Evolutionary conservation across 2,329 filamentous ascomycete species (phyloP).

Genomic region (Nemania sp.): DNA sequence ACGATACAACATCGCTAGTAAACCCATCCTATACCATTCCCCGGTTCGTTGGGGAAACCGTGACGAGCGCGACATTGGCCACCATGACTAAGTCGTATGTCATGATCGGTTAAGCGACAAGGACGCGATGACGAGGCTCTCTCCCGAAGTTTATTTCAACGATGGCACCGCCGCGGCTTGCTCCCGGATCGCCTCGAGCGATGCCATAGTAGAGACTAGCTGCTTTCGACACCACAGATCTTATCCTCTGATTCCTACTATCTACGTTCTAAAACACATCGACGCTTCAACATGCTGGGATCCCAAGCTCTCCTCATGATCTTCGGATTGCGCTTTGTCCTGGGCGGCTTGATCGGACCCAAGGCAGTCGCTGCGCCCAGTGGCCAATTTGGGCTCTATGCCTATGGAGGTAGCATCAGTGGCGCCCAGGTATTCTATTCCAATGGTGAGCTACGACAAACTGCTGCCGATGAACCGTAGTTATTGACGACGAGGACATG

Average conservation of each 20-base stretch:
- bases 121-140: background rate
- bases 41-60: conserved; percentile 1
- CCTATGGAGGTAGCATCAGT: conserved; percentile 46
- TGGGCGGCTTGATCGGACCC: conserved; percentile 19
- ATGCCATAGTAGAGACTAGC: background rate
- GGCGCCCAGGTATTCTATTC: conserved; percentile 45
- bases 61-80: background rate
- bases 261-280: background rate
- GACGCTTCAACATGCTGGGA: conserved; percentile 10
- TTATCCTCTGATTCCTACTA: background rate
- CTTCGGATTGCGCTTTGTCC: conserved; percentile 17
- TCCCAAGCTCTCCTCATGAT: conserved; percentile 3
- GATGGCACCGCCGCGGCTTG: background rate
- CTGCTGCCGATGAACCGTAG: background rate
- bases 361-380: conserved; percentile 32
- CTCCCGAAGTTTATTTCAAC: background rate
- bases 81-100: conserved; percentile 9
- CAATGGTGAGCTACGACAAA: conserved; percentile 38
- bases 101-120: conserved; percentile 12
- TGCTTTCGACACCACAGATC: background rate
- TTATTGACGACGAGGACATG: background rate
- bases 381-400: conserved; percentile 45
- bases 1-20: background rate
- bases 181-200: background rate
- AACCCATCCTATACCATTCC: background rate